phyloP scores from a whole-genome alignment of 1,284 basidiomycete genomes.

The Apiotrichum sp. region DNA sequence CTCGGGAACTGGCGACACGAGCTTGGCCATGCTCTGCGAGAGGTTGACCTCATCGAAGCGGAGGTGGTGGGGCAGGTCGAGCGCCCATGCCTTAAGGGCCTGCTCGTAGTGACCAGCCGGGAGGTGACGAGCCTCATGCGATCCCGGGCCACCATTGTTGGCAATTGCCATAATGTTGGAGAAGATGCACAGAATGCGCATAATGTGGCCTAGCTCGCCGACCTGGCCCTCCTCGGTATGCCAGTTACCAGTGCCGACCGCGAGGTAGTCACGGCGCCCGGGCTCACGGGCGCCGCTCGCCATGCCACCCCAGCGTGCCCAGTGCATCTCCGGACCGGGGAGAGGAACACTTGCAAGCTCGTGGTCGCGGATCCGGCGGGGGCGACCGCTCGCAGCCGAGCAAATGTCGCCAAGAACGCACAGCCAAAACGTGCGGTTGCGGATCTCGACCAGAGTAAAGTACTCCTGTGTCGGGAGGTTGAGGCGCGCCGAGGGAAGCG shows the following conservation, averaged over 20 bases:
- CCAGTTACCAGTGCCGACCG: constrained; percentile 34
- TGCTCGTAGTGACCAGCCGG: constrained; percentile 27
- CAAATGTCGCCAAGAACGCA: constrained; percentile 43
- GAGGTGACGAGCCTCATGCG: constrained; percentile 13
- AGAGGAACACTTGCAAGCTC: constrained; percentile 40
- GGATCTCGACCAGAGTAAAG: constrained; percentile 36
- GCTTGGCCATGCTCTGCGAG: constrained; percentile 31
- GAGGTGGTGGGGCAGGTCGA: constrained; percentile 42
- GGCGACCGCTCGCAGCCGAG: constrained; percentile 35
- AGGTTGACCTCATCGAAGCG: constrained; percentile 49
- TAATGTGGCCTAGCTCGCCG: constrained; percentile 45
- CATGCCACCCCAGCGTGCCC: constrained; percentile 39
- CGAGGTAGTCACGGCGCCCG: constrained; percentile 30
- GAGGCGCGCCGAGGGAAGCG: constrained; percentile 22
- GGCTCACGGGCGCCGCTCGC: constrained; percentile 24
- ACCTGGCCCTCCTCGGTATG: constrained; percentile 36
- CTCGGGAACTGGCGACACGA: constrained; percentile 33
- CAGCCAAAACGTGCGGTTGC: constrained; percentile 45
- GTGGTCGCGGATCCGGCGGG: constrained; percentile 30
- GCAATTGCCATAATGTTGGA: constrained; percentile 36
- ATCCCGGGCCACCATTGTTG: constrained; percentile 20
- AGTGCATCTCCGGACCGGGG: constrained; percentile 38
- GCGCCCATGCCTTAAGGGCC: constrained; percentile 45
- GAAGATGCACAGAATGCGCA: constrained; percentile 40
- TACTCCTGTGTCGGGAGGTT: constrained; percentile 29